Evolutionary conservation across 805 yeast genomes (phyloP).

Genomic region (Starmerella vaccinii): DNA sequence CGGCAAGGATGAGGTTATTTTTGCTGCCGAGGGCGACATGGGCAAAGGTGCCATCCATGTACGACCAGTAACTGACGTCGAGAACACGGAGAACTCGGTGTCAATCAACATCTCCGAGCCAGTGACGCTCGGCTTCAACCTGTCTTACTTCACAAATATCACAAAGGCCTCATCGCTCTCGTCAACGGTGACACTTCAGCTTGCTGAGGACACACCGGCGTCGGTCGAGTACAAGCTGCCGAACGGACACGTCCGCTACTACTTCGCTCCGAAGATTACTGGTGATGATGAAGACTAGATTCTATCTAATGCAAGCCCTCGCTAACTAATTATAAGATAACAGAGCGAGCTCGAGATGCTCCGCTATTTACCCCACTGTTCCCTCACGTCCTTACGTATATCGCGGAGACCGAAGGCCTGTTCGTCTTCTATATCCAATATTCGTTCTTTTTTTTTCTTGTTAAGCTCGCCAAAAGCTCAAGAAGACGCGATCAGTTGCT

Average conservation of each 20-base stretch:
- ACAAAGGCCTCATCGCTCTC: constrained; percentile 82
- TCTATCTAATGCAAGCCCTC: neutral
- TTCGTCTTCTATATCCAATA: too few relatives aligned
- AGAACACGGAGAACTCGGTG: constrained; percentile 60
- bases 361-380: too few relatives aligned
- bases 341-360: neutral
- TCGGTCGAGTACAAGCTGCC: constrained; percentile 83
- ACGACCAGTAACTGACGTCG: constrained; percentile 75
- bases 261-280: constrained; percentile 87
- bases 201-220: constrained; percentile 88
- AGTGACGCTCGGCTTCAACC: constrained; percentile 80
- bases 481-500: too few relatives aligned
- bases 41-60: constrained; percentile 80
- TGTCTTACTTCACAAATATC: constrained; percentile 81
- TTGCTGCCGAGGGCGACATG: constrained; percentile 81
- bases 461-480: too few relatives aligned
- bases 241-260: constrained; percentile 88
- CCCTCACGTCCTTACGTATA: too few relatives aligned
- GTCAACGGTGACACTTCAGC: constrained; percentile 64
- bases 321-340: neutral
- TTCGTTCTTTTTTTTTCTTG: too few relatives aligned
- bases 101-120: constrained; percentile 74
- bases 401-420: too few relatives aligned
- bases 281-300: constrained; percentile 61
- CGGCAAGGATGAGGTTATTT: constrained; percentile 85